These are phyloP conservation scores for Rhizophora apiculata DNA, from an alignment of 345 rosid species.

Conservation along the genomic window DNA sequence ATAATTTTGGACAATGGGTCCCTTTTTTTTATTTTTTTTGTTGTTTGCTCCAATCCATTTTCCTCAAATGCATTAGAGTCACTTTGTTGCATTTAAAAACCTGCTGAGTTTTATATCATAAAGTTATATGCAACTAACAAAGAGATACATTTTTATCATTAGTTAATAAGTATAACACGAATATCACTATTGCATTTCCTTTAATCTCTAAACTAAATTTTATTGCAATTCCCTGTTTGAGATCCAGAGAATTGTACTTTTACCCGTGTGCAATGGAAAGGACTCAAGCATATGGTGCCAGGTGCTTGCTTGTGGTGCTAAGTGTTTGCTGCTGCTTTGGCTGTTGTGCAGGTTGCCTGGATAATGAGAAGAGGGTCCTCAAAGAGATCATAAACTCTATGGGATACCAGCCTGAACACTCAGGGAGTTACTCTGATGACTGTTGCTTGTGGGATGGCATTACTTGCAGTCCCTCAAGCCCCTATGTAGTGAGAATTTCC, in stretches of 20 bases:
- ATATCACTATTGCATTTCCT: too few relatives aligned
- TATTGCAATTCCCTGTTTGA: neutral
- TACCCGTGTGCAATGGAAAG: neutral
- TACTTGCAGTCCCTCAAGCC: slow-evolving; percentile 14
- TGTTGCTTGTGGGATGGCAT: slow-evolving; percentile 19
- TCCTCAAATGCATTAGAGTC: too few relatives aligned
- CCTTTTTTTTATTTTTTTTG: too few relatives aligned
- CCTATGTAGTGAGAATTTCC: slow-evolving; percentile 16
- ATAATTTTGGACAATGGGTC: too few relatives aligned
- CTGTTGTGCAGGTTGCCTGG: slow-evolving; percentile 13
- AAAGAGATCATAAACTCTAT: slow-evolving; percentile 12
- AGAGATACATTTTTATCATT: too few relatives aligned
- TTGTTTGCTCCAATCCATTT: too few relatives aligned
- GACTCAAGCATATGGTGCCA: neutral
- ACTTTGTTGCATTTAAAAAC: too few relatives aligned
- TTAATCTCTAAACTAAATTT: too few relatives aligned
- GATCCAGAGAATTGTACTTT: neutral
- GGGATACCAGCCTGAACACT: neutral
- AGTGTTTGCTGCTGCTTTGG: slow-evolving; percentile 3
- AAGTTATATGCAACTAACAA: too few relatives aligned
- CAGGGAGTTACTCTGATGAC: neutral
- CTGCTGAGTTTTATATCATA: too few relatives aligned
- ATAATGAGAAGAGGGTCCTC: slow-evolving; percentile 15
- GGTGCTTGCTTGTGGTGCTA: neutral
- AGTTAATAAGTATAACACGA: too few relatives aligned